Base-by-base conservation (phyloP, 2,329 filamentous ascomycete genomes). In the Alternaria postmessia region DNA sequence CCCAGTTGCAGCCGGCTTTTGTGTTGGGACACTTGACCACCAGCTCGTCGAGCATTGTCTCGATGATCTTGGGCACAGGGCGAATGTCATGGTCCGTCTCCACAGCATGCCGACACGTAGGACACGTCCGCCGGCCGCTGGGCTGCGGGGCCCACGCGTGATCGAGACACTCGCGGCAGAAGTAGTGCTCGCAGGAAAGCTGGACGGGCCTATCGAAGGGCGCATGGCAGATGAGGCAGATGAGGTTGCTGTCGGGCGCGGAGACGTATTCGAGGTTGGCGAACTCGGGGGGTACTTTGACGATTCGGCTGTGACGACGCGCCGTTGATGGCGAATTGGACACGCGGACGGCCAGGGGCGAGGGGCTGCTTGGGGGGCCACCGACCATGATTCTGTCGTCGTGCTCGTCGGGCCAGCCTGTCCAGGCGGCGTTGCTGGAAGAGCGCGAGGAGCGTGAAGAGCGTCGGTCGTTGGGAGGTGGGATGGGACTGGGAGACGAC, bases 191-290 rank as follows among this genome's bases (percentile, higher is more conserved):
- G 75, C 87, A 89, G 64, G 84, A 81, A 48, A 87, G 78, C 66
- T 85, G 75, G 44, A 88, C 81, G 1, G 87, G 87, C 53, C 83
- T 79, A 55, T 88, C 82, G 68, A 89, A 88, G 7, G 87, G 85
- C 61, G 85, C 86, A 70, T 87, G 86, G 74, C 87, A 89, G 64
- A 89, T 89, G 16, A 87, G 83, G 70, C 87, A 89, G 79, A 87
- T 84, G 51, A 89, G 81, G 69, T 89, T 88, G 62, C 81, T 81
- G 71, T 89, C 86, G 70, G 85, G 85, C 28, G 77, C 73, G 51
- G 81, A 78, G 58, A 87, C 81, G 77, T 87, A 87, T 59, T 89
- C 87, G 66, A 89, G 82, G 38, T 81, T 73, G 55, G 86, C 82
- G 49, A 89, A 75, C 70, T 89, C 87, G 62, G 88, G 78, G 14